These are phyloP conservation scores for Termitomyces sp. DNA, from an alignment of 768 basidiomycete species.

Conservation along the genomic window DNA sequence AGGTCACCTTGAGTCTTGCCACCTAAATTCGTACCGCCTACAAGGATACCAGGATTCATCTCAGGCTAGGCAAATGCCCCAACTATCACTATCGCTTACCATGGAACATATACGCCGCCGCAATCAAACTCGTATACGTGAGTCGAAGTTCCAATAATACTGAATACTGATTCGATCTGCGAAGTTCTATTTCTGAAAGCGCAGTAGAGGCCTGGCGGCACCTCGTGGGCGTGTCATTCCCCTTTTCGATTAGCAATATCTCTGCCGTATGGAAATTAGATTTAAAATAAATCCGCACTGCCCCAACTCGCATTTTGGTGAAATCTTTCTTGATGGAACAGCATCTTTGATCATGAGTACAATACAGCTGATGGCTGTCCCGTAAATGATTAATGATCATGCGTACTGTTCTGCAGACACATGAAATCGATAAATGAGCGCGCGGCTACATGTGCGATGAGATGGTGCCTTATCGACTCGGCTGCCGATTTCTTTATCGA, in stretches of 20 bases:
- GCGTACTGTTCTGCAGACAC: not conserved
- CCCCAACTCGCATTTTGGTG: slow-evolving; percentile 2
- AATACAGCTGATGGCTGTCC: slow-evolving; percentile 1
- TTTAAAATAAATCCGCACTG: slow-evolving; percentile 21
- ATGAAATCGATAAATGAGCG: not conserved
- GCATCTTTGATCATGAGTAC: slow-evolving; percentile 1
- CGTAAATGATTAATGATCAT: not conserved
- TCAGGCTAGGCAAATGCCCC: too few species aligned
- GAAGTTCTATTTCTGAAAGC: not conserved
- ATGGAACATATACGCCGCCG: too few species aligned
- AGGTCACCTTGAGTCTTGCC: too few species aligned
- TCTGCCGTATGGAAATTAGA: slow-evolving; percentile 36
- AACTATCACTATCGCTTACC: too few species aligned
- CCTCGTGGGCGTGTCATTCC: not conserved
- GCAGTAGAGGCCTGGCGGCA: not conserved
- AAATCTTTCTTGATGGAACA: not conserved
- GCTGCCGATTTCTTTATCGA: not conserved
- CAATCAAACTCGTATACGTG: too few species aligned
- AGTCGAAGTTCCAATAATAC: too few species aligned
- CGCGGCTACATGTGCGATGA: not conserved
- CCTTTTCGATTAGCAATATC: not conserved
- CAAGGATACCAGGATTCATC: too few species aligned
- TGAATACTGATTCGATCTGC: not conserved
- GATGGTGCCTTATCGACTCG: slow-evolving; percentile 5
- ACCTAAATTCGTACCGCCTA: too few species aligned